Percentiles rank a stretch among this genome's conserved stretches.
Conservation (phyloP, 2,329 filamentous ascomycete species). For the Alternaria solani region DNA sequence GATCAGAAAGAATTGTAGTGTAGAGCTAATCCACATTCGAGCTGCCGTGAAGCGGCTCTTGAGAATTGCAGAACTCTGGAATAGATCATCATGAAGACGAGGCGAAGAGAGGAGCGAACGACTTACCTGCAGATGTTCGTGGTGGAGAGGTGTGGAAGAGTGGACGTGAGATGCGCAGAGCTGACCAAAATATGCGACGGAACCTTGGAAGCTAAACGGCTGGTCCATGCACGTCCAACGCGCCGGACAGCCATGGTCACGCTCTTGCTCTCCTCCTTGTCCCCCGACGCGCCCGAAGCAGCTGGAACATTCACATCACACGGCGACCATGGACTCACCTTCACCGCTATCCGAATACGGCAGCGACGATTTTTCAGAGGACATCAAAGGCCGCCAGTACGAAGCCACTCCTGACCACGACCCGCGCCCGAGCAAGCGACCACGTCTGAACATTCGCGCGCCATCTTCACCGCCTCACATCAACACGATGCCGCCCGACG, state of each 20-base stretch:
- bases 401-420: constrained; percentile 54
- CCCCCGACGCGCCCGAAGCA: constrained; percentile 7
- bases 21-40: constrained; percentile 56
- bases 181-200: constrained; percentile 17
- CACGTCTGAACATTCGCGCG: constrained; percentile 46
- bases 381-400: constrained; percentile 59
- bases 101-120: not conserved
- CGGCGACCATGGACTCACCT: constrained; percentile 60
- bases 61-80: constrained; percentile 61
- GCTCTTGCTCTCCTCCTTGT: constrained; percentile 2
- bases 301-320: not conserved
- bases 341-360: constrained; percentile 72
- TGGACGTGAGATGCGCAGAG: not conserved
- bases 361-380: constrained; percentile 69
- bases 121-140: constrained; percentile 23
- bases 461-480: constrained; percentile 44
- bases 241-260: constrained; percentile 15
- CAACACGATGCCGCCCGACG: constrained; percentile 28
- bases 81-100: constrained; percentile 51
- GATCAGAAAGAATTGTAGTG: constrained; percentile 58
- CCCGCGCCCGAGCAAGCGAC: constrained; percentile 52
- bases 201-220: constrained; percentile 18
- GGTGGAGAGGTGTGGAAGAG: constrained; percentile 3
- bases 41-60: constrained; percentile 47
- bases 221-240: constrained; percentile 18